Evolutionary conservation across 139 green algal species (phyloP), one percentile per base, ranked within the genome.

Genomic region (Chlamydomonas sphaeroides): DNA sequence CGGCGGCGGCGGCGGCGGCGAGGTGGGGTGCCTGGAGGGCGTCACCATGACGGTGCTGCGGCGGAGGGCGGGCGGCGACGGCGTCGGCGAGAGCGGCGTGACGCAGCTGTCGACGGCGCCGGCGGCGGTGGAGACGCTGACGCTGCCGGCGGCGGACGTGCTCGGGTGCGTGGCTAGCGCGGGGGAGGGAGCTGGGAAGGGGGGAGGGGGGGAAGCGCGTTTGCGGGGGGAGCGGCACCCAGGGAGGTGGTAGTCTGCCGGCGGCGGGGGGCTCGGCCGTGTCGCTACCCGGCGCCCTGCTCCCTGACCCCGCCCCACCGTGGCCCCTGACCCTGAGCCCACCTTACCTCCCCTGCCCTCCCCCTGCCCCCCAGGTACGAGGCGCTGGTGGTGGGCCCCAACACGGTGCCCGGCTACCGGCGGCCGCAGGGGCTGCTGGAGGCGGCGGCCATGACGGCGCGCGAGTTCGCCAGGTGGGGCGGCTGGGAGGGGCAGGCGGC

Each of bases 1-100:
- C 56, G 57, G 15, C 28, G 48, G 28, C 72, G 26, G 11, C 25
- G 45, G 36, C 38, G 38, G 6, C 1, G 35, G 30, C 26, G n/a
- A 1, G 28, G 53, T 1, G 7, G 56, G 17, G 23, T 35, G 39
- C 8, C 61, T 80, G 39, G 73, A 42, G 20, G 73, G 59, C n/a
- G 73, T 80, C 1, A 42, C 35, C n/a, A 33, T 80, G 38, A 48
- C 73, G 38, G 73, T 80, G 8, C 73, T 80, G 57, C 73, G 73
- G 36, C 30, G 30, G 21, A 28, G 20, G 32, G 15, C 33, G 14
- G 63, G 20, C 18, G 33, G 32, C 10, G 32, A 41, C 59, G 10
- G 48, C 1, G 68, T 30, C 68, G 20, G 14, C 42, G 42, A 32
- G 8, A 45, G 45, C 45, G 30, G 28, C 33, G 28, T 59, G 20